A percentile compares a stretch with the other conserved stretches of the same genome.
Conservation (phyloP, 345 rosid genomes). For the Garcia nutans region DNA sequence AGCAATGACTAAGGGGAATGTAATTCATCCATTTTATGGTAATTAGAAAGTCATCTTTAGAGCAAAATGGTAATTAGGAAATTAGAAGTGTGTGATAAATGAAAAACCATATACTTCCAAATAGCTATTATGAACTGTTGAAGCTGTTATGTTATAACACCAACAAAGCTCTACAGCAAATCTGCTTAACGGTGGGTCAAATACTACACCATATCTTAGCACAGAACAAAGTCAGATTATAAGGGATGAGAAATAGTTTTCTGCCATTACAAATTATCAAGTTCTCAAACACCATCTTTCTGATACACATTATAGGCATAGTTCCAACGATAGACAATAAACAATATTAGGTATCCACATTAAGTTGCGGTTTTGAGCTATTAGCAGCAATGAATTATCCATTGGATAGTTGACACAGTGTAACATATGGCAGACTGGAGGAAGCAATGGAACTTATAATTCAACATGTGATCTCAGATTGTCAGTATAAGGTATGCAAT, state of each 20-base stretch:
- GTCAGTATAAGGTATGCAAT: not conserved
- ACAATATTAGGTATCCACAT: not conserved
- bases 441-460: slow-evolving; percentile 1
- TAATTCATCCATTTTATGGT: not conserved
- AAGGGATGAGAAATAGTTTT: not conserved
- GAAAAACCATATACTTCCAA: not conserved
- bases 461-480: not conserved
- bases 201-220: not conserved
- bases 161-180: not conserved
- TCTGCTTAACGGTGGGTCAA: no score
- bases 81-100: not conserved
- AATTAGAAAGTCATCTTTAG: no score
- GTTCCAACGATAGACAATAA: not conserved
- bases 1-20: not conserved
- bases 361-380: not conserved
- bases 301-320: not conserved
- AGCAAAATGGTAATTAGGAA: no score
- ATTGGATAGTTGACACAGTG: not conserved
- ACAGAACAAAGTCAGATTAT: no score
- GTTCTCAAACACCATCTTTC: no score
- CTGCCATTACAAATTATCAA: not conserved
- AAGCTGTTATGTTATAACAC: not conserved
- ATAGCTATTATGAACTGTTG: not conserved
- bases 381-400: not conserved
- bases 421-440: not conserved